Conservation (phyloP, 257 asterid genomes). For the Solanum bukasovii region DNA sequence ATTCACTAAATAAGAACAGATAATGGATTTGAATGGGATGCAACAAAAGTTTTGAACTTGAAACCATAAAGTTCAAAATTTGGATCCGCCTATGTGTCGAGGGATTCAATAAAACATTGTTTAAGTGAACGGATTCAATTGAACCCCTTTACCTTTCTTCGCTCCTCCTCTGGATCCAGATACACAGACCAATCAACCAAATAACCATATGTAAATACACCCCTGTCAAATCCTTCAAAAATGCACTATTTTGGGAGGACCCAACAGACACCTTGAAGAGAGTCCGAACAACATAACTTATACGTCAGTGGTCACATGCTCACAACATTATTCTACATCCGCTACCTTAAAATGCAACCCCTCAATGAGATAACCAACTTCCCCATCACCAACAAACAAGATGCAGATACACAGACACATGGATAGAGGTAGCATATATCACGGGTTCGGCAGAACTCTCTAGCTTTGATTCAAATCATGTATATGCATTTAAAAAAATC, state of each 20-base stretch:
- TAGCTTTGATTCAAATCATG: neutral
- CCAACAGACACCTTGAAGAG: neutral
- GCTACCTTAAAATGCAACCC: neutral
- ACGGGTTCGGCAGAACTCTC: neutral
- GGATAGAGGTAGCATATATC: neutral
- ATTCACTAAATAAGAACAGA: neutral
- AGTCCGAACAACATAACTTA: neutral
- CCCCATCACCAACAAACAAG: neutral
- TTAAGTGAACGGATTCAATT: neutral
- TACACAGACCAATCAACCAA: neutral
- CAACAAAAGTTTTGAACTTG: neutral
- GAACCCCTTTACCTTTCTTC: neutral
- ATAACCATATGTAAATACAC: neutral
- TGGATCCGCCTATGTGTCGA: neutral
- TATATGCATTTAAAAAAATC: neutral
- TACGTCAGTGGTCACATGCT: neutral
- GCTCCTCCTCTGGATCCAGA: neutral
- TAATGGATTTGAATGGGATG: neutral
- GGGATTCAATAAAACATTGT: neutral
- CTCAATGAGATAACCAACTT: neutral
- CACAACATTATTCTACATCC: neutral
- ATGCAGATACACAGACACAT: neutral
- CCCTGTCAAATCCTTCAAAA: neutral
- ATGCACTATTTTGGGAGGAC: neutral
- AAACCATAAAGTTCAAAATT: neutral